These are phyloP conservation scores for Mycena filopes DNA, from an alignment of 768 basidiomycete genomes.

Conservation along the genomic window DNA sequence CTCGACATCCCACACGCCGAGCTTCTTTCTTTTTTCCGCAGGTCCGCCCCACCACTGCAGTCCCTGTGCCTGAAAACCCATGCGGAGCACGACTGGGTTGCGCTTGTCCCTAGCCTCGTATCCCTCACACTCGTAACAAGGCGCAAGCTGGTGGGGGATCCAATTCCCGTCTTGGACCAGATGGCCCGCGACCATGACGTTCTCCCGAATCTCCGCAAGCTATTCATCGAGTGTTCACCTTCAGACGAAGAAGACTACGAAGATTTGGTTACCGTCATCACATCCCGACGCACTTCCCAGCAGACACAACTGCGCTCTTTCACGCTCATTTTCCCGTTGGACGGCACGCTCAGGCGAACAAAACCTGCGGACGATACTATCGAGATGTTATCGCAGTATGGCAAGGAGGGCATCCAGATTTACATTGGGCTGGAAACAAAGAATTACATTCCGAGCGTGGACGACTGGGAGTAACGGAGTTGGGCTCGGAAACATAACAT, in stretches of 20 bases:
- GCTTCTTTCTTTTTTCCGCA: conserved; percentile 3
- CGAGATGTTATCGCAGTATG: not conserved
- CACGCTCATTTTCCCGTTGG: not conserved
- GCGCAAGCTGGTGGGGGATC: not conserved
- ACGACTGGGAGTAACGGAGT: no score
- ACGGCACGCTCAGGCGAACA: not conserved
- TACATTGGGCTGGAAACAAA: not conserved
- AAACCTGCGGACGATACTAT: not conserved
- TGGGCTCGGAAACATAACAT: no score
- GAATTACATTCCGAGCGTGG: no score
- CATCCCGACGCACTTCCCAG: not conserved
- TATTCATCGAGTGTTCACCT: not conserved
- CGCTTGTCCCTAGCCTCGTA: not conserved
- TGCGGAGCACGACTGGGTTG: not conserved
- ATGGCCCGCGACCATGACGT: not conserved
- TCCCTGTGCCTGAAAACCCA: not conserved
- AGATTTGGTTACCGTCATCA: not conserved
- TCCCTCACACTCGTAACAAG: not conserved
- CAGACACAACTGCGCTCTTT: not conserved
- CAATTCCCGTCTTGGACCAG: not conserved
- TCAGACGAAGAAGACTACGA: not conserved
- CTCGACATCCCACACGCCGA: not conserved
- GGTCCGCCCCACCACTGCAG: conserved; percentile 7
- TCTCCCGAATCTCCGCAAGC: conserved; percentile 4
- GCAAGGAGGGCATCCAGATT: not conserved